phyloP scores from a whole-genome alignment of 257 asterid genomes.

The Mentha longifolia region DNA sequence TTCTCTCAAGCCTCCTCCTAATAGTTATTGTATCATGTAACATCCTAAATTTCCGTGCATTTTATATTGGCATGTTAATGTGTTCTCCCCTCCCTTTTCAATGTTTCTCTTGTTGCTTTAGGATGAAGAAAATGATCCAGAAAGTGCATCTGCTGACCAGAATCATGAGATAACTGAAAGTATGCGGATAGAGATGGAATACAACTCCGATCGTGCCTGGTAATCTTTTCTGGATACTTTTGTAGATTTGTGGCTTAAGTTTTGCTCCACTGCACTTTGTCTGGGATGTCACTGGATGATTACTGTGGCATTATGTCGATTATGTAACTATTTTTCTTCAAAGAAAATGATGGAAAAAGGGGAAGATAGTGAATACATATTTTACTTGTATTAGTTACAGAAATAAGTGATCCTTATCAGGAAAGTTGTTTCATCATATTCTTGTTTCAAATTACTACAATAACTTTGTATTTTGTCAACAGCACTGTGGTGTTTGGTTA shows the following conservation, averaged over 20 bases:
- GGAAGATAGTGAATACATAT: conserved; percentile 10
- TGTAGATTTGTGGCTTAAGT: background rate
- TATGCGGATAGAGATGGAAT: conserved; percentile 89
- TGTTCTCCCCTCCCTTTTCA: background rate
- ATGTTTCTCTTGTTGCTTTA: conserved; percentile 39
- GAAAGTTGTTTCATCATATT: conserved; percentile 6
- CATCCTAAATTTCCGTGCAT: conserved; percentile 15
- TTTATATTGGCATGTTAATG: conserved; percentile 27
- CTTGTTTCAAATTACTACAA: conserved; percentile 11
- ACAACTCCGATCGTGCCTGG: conserved; percentile 92
- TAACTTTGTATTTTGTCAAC: background rate
- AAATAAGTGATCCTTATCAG: background rate
- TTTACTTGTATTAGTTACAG: background rate
- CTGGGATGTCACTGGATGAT: background rate
- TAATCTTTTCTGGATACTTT: conserved; percentile 39
- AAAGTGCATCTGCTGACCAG: conserved; percentile 46
- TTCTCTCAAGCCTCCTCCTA: background rate
- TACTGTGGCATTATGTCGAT: background rate
- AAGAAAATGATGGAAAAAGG: conserved; percentile 14
- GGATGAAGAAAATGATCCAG: conserved; percentile 59
- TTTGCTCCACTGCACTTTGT: conserved; percentile 5
- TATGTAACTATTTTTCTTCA: conserved; percentile 22
- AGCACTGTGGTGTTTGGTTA: background rate
- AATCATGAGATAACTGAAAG: conserved; percentile 76
- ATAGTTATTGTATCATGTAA: background rate